phyloP scores from a whole-genome alignment of 2,329 filamentous ascomycete genomes.

The Claviceps fusiformis region DNA sequence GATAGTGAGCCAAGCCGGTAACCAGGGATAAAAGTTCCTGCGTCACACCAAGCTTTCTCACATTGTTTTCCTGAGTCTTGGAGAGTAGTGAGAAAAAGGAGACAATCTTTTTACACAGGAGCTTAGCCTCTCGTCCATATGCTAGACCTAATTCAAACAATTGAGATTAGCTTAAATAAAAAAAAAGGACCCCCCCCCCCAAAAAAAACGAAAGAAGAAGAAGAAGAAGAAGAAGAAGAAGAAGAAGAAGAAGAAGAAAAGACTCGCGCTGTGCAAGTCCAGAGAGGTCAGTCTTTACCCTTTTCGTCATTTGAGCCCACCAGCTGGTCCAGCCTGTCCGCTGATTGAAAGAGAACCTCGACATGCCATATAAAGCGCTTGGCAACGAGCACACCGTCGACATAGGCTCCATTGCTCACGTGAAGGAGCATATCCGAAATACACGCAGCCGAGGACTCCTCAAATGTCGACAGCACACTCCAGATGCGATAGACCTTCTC shows the following conservation, averaged over 20 bases:
- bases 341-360: constrained; percentile 79
- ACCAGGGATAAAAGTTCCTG: constrained; percentile 97
- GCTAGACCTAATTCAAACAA: constrained; percentile 48
- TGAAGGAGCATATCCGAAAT: constrained; percentile 98
- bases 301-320: constrained; percentile 60
- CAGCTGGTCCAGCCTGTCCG: constrained; percentile 68
- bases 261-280: neutral
- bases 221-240: too few species aligned
- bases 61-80: constrained; percentile 85
- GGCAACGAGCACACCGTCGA: constrained; percentile 87
- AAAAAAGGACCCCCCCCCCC: too few species aligned
- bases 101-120: constrained; percentile 99
- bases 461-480: constrained; percentile 93
- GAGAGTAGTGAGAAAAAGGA: constrained; percentile 92
- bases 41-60: constrained; percentile 84
- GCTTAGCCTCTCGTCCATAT: constrained; percentile 90
- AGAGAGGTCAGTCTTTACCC: constrained; percentile 35
- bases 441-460: constrained; percentile 93
- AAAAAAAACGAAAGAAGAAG: too few species aligned
- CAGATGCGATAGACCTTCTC: constrained; percentile 97
- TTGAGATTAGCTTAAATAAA: neutral
- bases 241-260: neutral
- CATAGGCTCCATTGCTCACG: constrained; percentile 92
- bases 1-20: constrained; percentile 89
- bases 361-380: constrained; percentile 95